Evolutionary conservation across 345 rosid genomes (phyloP).

Genomic region (Conringia planisiliqua): DNA sequence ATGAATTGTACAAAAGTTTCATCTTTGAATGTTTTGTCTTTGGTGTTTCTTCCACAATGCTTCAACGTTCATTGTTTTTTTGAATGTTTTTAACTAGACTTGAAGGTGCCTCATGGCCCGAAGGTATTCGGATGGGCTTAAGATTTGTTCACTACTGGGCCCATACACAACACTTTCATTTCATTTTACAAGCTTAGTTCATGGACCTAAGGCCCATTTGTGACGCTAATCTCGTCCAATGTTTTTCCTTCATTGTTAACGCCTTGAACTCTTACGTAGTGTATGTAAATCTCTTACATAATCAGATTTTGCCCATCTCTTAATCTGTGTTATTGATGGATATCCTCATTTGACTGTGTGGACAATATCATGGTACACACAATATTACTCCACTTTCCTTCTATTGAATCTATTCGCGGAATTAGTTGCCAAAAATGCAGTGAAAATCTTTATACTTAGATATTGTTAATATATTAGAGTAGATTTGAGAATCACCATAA

Average conservation of each 20-base stretch:
- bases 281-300: neutral
- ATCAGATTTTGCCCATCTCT: neutral
- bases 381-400: neutral
- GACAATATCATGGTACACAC: neutral
- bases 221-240: neutral
- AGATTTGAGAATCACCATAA: no score
- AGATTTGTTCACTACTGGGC: neutral
- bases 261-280: neutral
- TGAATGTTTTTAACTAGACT: neutral
- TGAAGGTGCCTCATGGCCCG: neutral
- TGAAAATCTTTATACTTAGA: neutral
- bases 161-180: neutral
- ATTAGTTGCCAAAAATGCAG: neutral
- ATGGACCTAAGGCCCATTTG: neutral
- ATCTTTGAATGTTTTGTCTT: neutral
- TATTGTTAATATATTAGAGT: neutral
- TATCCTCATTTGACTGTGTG: neutral
- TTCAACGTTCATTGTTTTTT: neutral
- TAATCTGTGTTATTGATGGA: no score
- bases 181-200: neutral
- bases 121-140: neutral
- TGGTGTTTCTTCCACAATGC: neutral
- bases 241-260: no score
- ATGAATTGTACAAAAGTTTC: conserved; percentile 5
- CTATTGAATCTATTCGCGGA: no score